These are phyloP conservation scores for Debaryomyces maramus DNA, from an alignment of 805 yeast species.

Conservation along the genomic window DNA sequence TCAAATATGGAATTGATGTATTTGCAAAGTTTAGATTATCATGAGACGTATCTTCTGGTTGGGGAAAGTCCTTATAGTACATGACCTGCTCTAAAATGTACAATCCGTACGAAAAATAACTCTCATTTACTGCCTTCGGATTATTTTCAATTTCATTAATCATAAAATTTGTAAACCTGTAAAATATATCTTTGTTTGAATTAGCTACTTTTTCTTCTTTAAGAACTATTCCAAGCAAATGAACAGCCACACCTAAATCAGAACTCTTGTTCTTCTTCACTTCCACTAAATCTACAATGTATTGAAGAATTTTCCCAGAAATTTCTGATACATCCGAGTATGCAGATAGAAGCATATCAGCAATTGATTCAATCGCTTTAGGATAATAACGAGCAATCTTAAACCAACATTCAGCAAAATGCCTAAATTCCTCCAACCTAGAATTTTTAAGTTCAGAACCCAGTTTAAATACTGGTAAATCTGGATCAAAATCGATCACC, in stretches of 20 bases:
- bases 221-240: conserved; percentile 13
- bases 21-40: conserved; percentile 9
- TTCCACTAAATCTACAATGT: conserved; percentile 13
- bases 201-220: conserved; percentile 12
- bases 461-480: conserved; percentile 10
- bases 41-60: conserved; percentile 31
- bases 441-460: conserved; percentile 9
- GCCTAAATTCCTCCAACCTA: conserved; percentile 6
- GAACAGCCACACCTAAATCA: conserved; percentile 11
- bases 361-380: conserved; percentile 17
- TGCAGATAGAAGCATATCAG: conserved; percentile 17
- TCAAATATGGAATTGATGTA: conserved; percentile 13
- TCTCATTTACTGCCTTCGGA: conserved; percentile 25
- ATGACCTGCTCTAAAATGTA: conserved; percentile 56
- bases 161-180: conserved; percentile 37
- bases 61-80: conserved; percentile 52
- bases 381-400: conserved; percentile 20
- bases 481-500: conserved; percentile 10
- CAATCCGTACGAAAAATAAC: conserved; percentile 63
- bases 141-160: conserved; percentile 18
- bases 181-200: conserved; percentile 16
- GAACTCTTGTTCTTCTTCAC: conserved; percentile 8
- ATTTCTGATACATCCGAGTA: conserved; percentile 9
- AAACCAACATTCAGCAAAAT: conserved; percentile 17
- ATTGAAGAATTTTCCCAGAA: conserved; percentile 10